Conservation (phyloP, 2,329 filamentous ascomycete species). For the Fusarium oligoseptatum region DNA sequence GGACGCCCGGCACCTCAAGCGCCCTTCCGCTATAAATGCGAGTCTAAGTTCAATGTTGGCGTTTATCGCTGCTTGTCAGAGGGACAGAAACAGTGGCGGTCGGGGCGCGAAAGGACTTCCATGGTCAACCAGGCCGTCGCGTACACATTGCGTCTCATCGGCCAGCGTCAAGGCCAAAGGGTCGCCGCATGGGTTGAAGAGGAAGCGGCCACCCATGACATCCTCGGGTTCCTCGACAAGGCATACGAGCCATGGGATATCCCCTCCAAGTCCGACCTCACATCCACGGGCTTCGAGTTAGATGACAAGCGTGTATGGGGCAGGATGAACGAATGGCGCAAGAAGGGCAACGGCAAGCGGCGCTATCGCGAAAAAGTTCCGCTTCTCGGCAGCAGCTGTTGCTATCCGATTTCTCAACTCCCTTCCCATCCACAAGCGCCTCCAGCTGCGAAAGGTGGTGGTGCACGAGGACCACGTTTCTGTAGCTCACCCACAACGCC, state of each 20-base stretch:
- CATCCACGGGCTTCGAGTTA: background rate
- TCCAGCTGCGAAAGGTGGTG: background rate
- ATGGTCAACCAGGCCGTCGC: background rate
- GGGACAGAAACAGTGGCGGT: background rate
- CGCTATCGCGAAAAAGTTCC: background rate
- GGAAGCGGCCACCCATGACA: background rate
- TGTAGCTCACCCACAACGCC: background rate
- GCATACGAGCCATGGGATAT: background rate
- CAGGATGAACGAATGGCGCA: background rate
- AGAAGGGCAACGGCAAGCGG: fast-evolving
- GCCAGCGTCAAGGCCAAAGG: no score
- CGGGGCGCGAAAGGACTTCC: background rate
- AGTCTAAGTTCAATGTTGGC: background rate
- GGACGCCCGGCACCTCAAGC: no score
- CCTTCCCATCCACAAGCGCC: background rate
- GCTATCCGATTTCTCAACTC: constrained; percentile 1
- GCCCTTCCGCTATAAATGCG: background rate
- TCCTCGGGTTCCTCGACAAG: background rate
- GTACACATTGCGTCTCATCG: background rate
- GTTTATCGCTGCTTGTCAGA: background rate
- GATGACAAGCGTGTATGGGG: background rate
- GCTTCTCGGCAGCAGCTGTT: constrained; percentile 3
- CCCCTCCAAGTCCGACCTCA: background rate
- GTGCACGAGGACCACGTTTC: constrained; percentile 3
- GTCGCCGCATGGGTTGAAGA: background rate